Base-by-base conservation (phyloP, 179 eudicot genomes). In the Spinacia oleracea region DNA sequence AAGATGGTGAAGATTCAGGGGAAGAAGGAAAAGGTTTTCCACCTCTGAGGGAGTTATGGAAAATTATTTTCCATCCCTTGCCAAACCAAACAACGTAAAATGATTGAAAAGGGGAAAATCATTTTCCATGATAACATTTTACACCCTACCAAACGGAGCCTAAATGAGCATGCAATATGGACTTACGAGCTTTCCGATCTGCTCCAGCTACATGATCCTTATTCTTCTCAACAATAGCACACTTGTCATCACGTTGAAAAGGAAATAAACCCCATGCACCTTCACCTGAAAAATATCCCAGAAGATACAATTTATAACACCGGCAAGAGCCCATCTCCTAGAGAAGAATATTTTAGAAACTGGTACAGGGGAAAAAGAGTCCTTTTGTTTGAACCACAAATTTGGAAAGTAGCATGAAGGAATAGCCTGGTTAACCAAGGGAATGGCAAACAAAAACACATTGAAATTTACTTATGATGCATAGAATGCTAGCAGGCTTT, bases 171-270 rank as follows among this genome's bases (percentile, higher is more conserved):
- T 50, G 60, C 18, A 51, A 21, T 25, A 50, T 9, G 2, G 21
- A 38, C 34, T 75, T 80, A 80, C 78, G 23, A 48, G 73, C 29
- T 76, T 65, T 79, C 25, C 32, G n/a, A 72, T 79, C 69, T 77
- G 76, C 72, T 65, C 72, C 78, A 63, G 66, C 16, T 35, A 64
- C 78, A 79, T 72, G 62, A 58, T 46, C 75, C 58, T 34, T 46
- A 38, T 63, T 69, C 74, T 76, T 76, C 16, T 64, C 75, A 8
- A 66, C 59, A n/a, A 62, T 48, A 65, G 53, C 25, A 64, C 43
- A 32, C 58, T 79, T 66, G 78, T 40, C 78, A 72, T 77, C 74
- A 66, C 16, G 20, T 5, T 38, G 53, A 15, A 68, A 31, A 53
- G 70, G 35, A 63, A 64, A 29, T 35, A 69, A 43, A 40, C 14